Base-by-base conservation (phyloP, 176 grass and related monocot genomes). In the Bolboschoenus planiculmis region DNA sequence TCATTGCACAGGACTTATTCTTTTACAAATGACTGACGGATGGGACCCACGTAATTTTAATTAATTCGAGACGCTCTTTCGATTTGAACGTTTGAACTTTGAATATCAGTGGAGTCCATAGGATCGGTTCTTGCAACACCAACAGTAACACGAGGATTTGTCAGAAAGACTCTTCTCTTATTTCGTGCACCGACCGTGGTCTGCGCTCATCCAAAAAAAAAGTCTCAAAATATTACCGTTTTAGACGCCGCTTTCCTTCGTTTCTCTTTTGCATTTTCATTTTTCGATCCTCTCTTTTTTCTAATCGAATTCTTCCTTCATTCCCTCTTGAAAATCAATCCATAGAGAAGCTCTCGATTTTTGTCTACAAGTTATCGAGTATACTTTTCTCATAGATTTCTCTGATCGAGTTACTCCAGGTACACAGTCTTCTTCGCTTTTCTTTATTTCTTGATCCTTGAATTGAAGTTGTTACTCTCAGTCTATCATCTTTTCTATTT, bases 401-500 rank as follows among this genome's bases (percentile, higher is more conserved):
- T 61, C 10, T 61, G 24, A 29, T 61, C 64, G 35, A 1, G 18
- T 40, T 40, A 21, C 34, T n/a, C 23, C 10, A 29, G 68, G 68
- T 48, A 48, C 26, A 47, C 3, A 26, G 3, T 24, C 40, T 29
- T 46, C 40, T 21, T 44, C 6, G 10, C 68, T 29, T 40, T 47
- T 74, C 68, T 74, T 74, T 47, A 74, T 74, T 74, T 74, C 68
- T 74, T 74, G 21, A 47, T 74, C n/a, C 23, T 74, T 18, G 30
- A 35, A 64, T 63, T 14, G 24, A 72, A 71, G 10, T 46, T 73
- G 10, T 21, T 46, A 14, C 4, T 46, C n/a, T 20, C n/a, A 2
- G 67, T 44, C n/a, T 26, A 26, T 72, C 10, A 43, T n/a, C n/a
- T n/a, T n/a, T n/a, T n/a, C n/a, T n/a, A n/a, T 34, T 34, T 13